Evolutionary conservation across 352 stramenopile species (phyloP), one percentile per base, ranked within the genome.

Genomic region (Globisporangium acanthophoron): DNA sequence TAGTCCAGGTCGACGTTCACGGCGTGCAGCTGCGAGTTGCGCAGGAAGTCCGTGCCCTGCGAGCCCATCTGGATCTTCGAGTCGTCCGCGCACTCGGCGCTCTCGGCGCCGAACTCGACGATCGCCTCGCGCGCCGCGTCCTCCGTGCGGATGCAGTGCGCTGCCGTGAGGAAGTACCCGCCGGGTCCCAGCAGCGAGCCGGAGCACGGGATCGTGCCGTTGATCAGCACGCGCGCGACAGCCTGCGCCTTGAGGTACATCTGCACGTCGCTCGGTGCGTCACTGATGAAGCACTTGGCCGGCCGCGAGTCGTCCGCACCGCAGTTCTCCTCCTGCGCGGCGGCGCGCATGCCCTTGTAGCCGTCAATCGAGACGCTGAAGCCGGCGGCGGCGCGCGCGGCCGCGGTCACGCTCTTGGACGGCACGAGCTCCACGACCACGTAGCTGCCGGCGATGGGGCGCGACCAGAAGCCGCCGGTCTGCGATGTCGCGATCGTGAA

Each of bases 71-170:
- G 48, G n/a, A 58, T 54, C 29, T 65, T 56, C n/a, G 59, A 66
- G 40, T 71, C 43, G 35, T 67, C 43, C 4, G 52, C 12, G 43
- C 64, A 74, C 43, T 41, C 40, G 13, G 48, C 21, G 39, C 51
- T 69, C 49, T 71, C 61, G 52, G 61, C 65, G 54, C 65, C 61
- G 54, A 72, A 69, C 44, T 69, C 61, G 15, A 75, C 44, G 40
- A 60, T 51, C 50, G 61, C 58, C 21, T 46, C 41, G 13, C 41
- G 51, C 3, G 62, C 62, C 1, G 52, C 48, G 7, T 51, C 54
- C n/a, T 61, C 39, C 4, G 65, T 64, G 29, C 47, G 49, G 20
- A 76, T 50, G 29, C 68, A 76, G 29, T 69, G 61, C n/a, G 61
- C 54, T 12, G 68, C 54, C 3, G 68, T 76, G 33, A 76, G 47